These are phyloP conservation scores for Fusarium poae DNA, from an alignment of 2,329 filamentous ascomycete genomes.

Conservation along the genomic window DNA sequence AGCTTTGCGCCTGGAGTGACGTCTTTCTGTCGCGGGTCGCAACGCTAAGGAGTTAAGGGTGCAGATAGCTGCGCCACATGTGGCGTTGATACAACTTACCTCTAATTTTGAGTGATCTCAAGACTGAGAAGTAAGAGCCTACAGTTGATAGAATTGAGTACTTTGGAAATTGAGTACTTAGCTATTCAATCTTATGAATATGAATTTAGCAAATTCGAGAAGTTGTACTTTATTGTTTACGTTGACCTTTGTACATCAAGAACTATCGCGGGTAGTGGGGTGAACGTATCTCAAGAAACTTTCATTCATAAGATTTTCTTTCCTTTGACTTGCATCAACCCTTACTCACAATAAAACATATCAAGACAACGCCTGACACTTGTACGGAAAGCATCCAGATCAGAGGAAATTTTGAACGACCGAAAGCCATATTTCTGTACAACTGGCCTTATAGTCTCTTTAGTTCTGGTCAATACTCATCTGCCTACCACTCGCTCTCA, in stretches of 20 bases:
- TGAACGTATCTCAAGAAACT: conserved; percentile 18
- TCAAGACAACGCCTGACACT: neutral
- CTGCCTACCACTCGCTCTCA: conserved; percentile 23
- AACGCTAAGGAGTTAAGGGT: conserved; percentile 12
- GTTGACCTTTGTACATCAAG: neutral
- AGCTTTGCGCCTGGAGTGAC: conserved; percentile 38
- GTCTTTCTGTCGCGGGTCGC: conserved; percentile 28
- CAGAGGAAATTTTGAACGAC: neutral
- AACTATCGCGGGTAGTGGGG: conserved; percentile 15
- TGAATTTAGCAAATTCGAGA: neutral
- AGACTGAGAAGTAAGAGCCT: neutral
- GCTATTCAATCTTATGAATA: no score
- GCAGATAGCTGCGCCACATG: conserved; percentile 38
- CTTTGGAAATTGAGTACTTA: neutral
- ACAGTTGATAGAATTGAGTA: neutral
- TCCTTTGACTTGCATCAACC: neutral
- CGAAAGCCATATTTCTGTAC: neutral
- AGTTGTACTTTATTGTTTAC: neutral
- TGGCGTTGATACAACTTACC: conserved; percentile 14
- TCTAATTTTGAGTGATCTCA: neutral
- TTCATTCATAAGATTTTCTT: conserved; percentile 14
- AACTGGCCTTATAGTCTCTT: neutral
- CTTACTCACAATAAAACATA: neutral
- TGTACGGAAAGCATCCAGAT: neutral
- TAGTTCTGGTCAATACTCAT: conserved; percentile 2